Conservation (phyloP, 768 basidiomycete species). For the Leccinum olivaceopallidum region DNA sequence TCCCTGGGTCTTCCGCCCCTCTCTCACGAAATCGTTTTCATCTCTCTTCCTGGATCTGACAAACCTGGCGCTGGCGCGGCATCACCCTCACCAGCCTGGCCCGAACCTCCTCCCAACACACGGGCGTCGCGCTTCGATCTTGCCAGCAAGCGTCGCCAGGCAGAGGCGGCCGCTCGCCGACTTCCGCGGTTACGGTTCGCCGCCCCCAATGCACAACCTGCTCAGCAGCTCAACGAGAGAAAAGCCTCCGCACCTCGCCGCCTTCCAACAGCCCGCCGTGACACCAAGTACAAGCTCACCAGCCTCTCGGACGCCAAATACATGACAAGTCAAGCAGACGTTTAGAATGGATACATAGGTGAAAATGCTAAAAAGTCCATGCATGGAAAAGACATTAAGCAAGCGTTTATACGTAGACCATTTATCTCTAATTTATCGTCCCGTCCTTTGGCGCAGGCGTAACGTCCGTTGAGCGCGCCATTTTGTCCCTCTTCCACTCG, state of each 20-base stretch:
- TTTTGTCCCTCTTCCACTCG: slow-evolving; percentile 51
- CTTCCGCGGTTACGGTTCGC: slow-evolving; percentile 27
- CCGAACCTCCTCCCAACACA: slow-evolving; percentile 2
- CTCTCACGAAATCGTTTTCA: slow-evolving; percentile 11
- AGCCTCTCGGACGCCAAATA: neutral
- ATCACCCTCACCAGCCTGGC: neutral
- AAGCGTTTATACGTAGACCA: slow-evolving; percentile 11
- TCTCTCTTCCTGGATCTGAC: neutral
- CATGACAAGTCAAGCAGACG: neutral
- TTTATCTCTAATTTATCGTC: slow-evolving; percentile 13
- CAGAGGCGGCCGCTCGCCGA: slow-evolving; percentile 10
- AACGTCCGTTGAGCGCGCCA: slow-evolving; percentile 4
- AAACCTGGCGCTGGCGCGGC: neutral
- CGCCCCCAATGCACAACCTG: slow-evolving; percentile 3
- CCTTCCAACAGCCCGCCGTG: neutral
- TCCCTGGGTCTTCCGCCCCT: slow-evolving; percentile 33
- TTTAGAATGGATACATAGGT: slow-evolving; percentile 3
- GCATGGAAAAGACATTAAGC: slow-evolving; percentile 16
- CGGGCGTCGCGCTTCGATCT: slow-evolving; percentile 28
- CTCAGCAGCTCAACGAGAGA: slow-evolving; percentile 7
- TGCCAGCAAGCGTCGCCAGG: slow-evolving; percentile 13
- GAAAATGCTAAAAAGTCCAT: slow-evolving; percentile 10
- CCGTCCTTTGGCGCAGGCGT: slow-evolving; percentile 2
- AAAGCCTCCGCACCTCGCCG: slow-evolving; percentile 3
- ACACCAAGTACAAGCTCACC: neutral